A percentile compares a stretch with the other conserved stretches of the same genome.
These are phyloP conservation scores for Tetrahymena malaccensis DNA, from an alignment of 73 alveolate species.

Conservation along the genomic window DNA sequence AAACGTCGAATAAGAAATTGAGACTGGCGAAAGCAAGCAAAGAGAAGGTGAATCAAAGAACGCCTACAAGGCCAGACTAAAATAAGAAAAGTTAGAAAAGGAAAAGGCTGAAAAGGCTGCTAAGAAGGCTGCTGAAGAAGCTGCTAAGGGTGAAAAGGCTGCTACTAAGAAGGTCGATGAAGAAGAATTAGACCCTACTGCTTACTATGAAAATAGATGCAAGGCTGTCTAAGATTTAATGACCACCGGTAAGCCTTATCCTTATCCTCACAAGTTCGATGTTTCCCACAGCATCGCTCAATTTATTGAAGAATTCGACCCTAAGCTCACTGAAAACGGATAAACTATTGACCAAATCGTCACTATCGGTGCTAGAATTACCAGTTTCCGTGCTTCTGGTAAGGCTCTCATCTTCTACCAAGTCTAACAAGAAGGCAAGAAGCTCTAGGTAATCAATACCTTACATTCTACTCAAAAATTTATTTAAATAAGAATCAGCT, in stretches of 20 bases:
- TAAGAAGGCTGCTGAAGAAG: not conserved
- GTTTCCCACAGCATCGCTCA: conserved; percentile 72
- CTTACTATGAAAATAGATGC: conserved; percentile 82
- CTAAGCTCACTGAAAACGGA: conserved; percentile 68
- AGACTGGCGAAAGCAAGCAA: not conserved
- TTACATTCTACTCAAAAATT: not conserved
- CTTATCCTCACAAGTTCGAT: conserved; percentile 94
- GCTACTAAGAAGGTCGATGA: conserved; percentile 58
- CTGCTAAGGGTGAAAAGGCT: conserved; percentile 44
- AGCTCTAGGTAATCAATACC: conserved; percentile 59
- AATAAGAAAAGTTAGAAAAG: not conserved
- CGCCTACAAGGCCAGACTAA: not conserved
- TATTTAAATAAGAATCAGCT: not conserved
- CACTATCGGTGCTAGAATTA: conserved; percentile 94
- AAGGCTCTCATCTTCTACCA: conserved; percentile 84
- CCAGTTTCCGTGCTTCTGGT: conserved; percentile 80
- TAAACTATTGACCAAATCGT: conserved; percentile 68
- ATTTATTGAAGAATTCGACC: conserved; percentile 60
- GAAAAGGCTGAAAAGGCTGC: not conserved
- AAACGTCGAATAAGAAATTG: not conserved
- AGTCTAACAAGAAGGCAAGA: conserved; percentile 81
- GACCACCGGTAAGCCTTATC: conserved; percentile 49
- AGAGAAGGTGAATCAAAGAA: not conserved
- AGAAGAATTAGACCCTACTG: conserved; percentile 90
- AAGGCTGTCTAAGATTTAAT: conserved; percentile 61